Conservation (phyloP, 2,329 filamentous ascomycete genomes). For the Coniochaeta sp. region DNA sequence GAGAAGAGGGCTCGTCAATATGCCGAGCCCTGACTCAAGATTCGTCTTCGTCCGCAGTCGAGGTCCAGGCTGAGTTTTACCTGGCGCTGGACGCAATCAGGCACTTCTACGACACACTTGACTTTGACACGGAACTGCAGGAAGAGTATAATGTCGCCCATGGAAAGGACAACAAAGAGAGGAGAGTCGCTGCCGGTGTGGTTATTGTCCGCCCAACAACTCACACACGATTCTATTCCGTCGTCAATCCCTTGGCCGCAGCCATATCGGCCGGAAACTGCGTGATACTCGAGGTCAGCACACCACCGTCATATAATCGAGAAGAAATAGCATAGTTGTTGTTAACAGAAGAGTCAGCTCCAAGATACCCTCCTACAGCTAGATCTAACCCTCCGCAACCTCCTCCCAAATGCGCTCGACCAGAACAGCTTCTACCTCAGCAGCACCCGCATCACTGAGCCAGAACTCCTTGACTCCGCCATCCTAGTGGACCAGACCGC, state of each 20-base stretch:
- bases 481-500: constrained; percentile 19
- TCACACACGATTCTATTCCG: constrained; percentile 22
- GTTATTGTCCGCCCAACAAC: constrained; percentile 22
- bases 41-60: constrained; percentile 17
- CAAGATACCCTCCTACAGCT: constrained; percentile 13
- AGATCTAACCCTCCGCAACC: constrained; percentile 12
- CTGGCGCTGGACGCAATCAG: constrained; percentile 20
- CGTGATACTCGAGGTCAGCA: constrained; percentile 7
- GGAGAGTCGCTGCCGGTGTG: constrained; percentile 17
- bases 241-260: constrained; percentile 21
- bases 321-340: not conserved
- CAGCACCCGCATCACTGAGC: constrained; percentile 9
- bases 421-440: constrained; percentile 16
- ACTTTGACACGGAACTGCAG: constrained; percentile 16
- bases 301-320: not conserved
- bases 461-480: constrained; percentile 8
- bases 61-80: constrained; percentile 24
- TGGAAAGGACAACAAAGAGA: constrained; percentile 13
- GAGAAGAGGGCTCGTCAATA: constrained; percentile 18
- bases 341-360: constrained; percentile 9
- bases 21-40: constrained; percentile 22
- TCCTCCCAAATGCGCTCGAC: constrained; percentile 16
- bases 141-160: constrained; percentile 21
- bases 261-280: constrained; percentile 28
- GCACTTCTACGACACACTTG: constrained; percentile 19